Percentiles rank a stretch among this genome's conserved stretches.
These are phyloP conservation scores for Ogataea henricii DNA, from an alignment of 805 yeast genomes.

Conservation along the genomic window DNA sequence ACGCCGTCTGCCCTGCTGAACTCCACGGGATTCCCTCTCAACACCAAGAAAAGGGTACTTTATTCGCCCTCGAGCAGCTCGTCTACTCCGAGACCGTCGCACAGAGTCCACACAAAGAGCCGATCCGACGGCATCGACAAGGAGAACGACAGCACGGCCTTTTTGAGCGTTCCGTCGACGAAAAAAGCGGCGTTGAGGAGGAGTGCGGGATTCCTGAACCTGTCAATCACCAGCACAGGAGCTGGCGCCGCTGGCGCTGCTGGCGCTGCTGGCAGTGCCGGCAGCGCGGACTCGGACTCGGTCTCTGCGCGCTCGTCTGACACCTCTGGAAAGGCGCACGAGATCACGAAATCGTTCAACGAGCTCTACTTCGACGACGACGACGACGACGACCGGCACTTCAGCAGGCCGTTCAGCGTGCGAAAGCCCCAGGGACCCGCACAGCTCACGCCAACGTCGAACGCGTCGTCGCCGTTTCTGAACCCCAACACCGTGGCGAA, in stretches of 20 bases:
- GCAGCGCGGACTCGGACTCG: too few species aligned
- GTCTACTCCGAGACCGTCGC: constrained; percentile 24
- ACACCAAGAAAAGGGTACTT: constrained; percentile 30
- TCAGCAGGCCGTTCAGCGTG: not conserved
- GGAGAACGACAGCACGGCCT: constrained; percentile 13
- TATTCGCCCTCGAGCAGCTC: constrained; percentile 30
- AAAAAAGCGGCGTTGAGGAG: constrained; percentile 44
- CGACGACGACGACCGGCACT: constrained; percentile 10
- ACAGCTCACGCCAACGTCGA: constrained; percentile 14
- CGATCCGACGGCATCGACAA: constrained; percentile 11
- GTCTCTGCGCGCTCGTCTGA: too few species aligned
- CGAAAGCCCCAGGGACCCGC: not conserved
- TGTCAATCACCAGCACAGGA: constrained; percentile 46
- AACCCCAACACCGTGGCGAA: constrained; percentile 22
- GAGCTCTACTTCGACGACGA: constrained; percentile 32
- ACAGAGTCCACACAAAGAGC: constrained; percentile 11
- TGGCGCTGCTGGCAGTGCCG: too few species aligned
- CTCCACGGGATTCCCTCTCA: constrained; percentile 32
- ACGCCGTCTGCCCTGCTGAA: constrained; percentile 26
- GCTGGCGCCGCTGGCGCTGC: not conserved
- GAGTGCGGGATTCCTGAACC: constrained; percentile 53
- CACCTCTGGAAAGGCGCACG: too few species aligned
- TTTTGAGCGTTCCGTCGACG: not conserved
- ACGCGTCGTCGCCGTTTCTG: constrained; percentile 28
- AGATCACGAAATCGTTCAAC: constrained; percentile 38